Evolutionary conservation across 192 early-diverging fungal genomes (phyloP).

Genomic region (Backusella parvicylindrica): DNA sequence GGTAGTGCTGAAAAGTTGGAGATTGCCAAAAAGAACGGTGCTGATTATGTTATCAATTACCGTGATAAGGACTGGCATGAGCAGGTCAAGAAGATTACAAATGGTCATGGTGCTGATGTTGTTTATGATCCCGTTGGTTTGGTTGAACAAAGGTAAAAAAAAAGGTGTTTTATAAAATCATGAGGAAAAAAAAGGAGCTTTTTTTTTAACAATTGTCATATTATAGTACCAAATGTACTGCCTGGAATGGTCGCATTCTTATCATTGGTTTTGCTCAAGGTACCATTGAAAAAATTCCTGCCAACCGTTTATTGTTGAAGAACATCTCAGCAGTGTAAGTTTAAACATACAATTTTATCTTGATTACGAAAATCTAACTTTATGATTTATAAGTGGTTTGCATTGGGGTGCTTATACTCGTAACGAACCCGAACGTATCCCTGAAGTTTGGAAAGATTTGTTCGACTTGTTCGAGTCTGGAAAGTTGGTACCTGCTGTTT

Average conservation of each 20-base stretch:
- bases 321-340: constrained; percentile 60
- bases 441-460: constrained; percentile 65
- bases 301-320: constrained; percentile 79
- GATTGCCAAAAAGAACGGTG: constrained; percentile 65
- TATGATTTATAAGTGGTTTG: constrained; percentile 45
- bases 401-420: constrained; percentile 69
- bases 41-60: constrained; percentile 82
- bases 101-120: constrained; percentile 72
- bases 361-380: background rate
- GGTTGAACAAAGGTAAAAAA: constrained; percentile 26
- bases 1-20: constrained; percentile 71
- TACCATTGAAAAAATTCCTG: constrained; percentile 71
- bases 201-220: background rate
- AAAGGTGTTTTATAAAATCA: background rate
- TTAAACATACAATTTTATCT: too few relatives aligned
- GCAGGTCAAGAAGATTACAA: constrained; percentile 64
- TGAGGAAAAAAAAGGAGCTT: background rate
- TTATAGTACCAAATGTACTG: constrained; percentile 46
- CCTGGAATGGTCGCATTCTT: constrained; percentile 80
- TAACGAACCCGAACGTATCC: constrained; percentile 53
- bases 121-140: constrained; percentile 84
- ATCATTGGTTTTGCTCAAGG: constrained; percentile 83
- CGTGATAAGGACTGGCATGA: constrained; percentile 64
- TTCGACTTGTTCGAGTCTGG: constrained; percentile 54
- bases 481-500: constrained; percentile 58